Base-by-base conservation (phyloP, 495 filamentous ascomycete species). In the Penicillium argentinense region DNA sequence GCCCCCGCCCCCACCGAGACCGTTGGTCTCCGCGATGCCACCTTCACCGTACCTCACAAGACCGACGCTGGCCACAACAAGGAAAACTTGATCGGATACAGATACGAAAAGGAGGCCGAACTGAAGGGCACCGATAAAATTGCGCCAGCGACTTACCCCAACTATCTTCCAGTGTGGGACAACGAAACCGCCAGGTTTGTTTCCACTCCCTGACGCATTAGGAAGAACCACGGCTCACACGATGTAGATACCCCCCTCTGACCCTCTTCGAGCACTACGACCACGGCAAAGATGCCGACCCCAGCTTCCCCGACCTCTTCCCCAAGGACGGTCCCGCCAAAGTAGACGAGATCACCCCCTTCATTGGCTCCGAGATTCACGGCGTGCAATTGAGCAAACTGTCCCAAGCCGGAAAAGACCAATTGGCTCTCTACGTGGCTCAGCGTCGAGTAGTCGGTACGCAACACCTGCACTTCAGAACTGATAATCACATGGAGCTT, bases 161-260 rank as follows among this genome's bases (percentile, higher is more conserved):
- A 91, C 58, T 92, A 92, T 62, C 77, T 92, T 9, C 86, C 87
- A 7, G 84, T 82, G 2, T 91, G 86, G 86, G 77, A 87, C 53
- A 81, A 74, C 54, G 63, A 75, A 58, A 74, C 66, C 6, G 61
- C 60, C 42, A 64, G 65, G 69, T 73, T n/a, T n/a, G n/a, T n/a
- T n/a, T n/a, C n/a, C n/a, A n/a, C n/a, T n/a, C n/a, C n/a, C n/a
- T n/a, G n/a, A n/a, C n/a, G n/a, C n/a, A n/a, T n/a, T n/a, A n/a
- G n/a, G n/a, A n/a, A n/a, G n/a, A n/a, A n/a, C n/a, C n/a, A n/a
- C n/a, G n/a, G n/a, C 34, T 43, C 3, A 29, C 30, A 9, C 12
- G 9, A 0, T 2, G 37, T 36, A 75, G 72, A 64, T 76, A 74
- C 25, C 60, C 74, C 18, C 70, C 72, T 12, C 55, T 74, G 18